Percentiles rank a stretch among this genome's conserved stretches.
Conservation (phyloP, 1,284 basidiomycete species). For the Apiotrichum porosum region DNA sequence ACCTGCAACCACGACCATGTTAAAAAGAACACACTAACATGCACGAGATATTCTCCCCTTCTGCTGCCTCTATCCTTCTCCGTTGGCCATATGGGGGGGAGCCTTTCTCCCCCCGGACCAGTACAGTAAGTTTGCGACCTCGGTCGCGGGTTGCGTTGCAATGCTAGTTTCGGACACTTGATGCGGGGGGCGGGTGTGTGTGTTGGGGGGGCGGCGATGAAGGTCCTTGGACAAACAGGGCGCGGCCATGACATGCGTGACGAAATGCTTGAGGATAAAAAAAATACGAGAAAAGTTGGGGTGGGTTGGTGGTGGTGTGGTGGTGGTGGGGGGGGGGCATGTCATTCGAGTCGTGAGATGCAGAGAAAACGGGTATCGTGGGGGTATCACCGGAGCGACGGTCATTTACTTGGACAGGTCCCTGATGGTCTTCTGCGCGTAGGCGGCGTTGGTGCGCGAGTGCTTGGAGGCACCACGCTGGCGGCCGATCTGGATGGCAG, state of each 20-base stretch:
- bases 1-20: too few relatives aligned
- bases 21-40: constrained; percentile 13
- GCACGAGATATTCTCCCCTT: constrained; percentile 5
- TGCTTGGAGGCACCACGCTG: constrained; percentile 50
- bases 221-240: constrained; percentile 46
- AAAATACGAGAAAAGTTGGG: constrained; percentile 12
- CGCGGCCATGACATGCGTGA: constrained; percentile 33
- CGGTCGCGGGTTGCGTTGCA: constrained; percentile 11
- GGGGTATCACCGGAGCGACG: constrained; percentile 7
- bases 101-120: constrained; percentile 2
- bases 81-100: constrained; percentile 5
- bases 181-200: constrained; percentile 8
- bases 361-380: not conserved
- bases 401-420: constrained; percentile 25
- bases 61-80: constrained; percentile 12
- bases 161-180: constrained; percentile 19
- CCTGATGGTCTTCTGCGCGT: constrained; percentile 52
- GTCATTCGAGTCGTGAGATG: constrained; percentile 14
- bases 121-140: constrained; percentile 10
- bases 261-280: not conserved
- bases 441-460: constrained; percentile 54
- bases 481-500: constrained; percentile 63
- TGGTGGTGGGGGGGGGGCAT: constrained; percentile 1
- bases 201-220: constrained; percentile 27
- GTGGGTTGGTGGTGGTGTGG: constrained; percentile 6